A percentile compares a stretch with the other conserved stretches of the same genome.
Conservation (phyloP, 805 yeast species). For the Myxozyma mucilagina region DNA sequence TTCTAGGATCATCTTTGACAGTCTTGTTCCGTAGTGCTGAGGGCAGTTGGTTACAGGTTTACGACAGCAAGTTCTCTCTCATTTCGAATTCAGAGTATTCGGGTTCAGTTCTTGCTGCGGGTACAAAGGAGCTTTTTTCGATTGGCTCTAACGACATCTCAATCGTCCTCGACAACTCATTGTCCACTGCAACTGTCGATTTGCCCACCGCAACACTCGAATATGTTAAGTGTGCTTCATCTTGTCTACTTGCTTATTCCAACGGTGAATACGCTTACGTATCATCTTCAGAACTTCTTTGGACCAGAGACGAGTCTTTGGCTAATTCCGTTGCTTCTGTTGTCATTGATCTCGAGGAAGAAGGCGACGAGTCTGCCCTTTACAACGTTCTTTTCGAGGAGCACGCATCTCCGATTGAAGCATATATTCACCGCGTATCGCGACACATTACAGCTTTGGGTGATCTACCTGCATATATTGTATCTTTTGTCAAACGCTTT, state of each 20-base stretch:
- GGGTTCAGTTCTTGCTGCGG: neutral
- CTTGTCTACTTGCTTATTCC: slow-evolving; percentile 12
- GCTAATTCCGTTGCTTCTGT: slow-evolving; percentile 33
- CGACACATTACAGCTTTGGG: slow-evolving; percentile 36
- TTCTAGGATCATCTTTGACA: neutral
- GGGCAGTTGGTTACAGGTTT: slow-evolving; percentile 4
- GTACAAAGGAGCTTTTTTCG: neutral
- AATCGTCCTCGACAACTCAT: neutral
- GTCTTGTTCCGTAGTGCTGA: neutral
- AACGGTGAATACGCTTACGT: slow-evolving; percentile 12
- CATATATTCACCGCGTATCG: slow-evolving; percentile 35
- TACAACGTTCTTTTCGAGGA: slow-evolving; percentile 38
- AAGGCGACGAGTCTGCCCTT: slow-evolving; percentile 31
- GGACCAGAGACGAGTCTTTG: slow-evolving; percentile 39
- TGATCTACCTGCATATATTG: slow-evolving; percentile 20
- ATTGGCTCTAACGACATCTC: neutral
- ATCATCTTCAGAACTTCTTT: slow-evolving; percentile 14
- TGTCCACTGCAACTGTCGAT: neutral
- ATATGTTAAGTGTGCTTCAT: slow-evolving; percentile 10
- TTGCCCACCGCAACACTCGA: neutral
- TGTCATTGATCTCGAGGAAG: slow-evolving; percentile 36
- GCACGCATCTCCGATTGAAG: slow-evolving; percentile 34
- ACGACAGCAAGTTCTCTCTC: neutral
- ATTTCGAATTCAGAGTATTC: neutral
- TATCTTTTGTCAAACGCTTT: slow-evolving; percentile 14